phyloP scores from a whole-genome alignment of 192 early-diverging fungal genomes.

The Coemansia sp. region DNA sequence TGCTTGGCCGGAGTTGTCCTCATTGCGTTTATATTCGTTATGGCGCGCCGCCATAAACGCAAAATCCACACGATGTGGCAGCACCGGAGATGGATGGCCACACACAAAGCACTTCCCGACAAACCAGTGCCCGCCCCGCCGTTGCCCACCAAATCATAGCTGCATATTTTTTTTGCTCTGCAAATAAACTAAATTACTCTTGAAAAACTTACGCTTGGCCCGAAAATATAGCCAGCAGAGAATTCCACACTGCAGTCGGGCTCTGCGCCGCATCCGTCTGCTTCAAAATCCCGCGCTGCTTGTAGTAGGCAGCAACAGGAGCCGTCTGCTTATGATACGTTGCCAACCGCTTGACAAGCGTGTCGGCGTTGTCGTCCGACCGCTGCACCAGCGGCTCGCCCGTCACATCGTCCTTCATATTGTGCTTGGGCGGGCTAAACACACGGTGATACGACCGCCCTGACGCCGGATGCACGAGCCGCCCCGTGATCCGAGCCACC shows the following conservation, averaged over 20 bases:
- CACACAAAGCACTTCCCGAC: conserved; percentile 46
- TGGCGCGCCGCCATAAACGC: conserved; percentile 46
- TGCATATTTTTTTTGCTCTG: background rate
- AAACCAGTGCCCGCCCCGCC: conserved; percentile 49
- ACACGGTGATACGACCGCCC: conserved; percentile 97
- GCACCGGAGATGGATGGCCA: conserved; percentile 42
- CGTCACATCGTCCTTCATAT: conserved; percentile 92
- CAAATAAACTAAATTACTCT: background rate
- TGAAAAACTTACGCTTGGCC: conserved; percentile 24
- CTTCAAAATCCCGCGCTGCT: conserved; percentile 88
- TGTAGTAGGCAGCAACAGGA: conserved; percentile 89
- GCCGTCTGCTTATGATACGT: conserved; percentile 82
- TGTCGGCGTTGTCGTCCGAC: conserved; percentile 94
- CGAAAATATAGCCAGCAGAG: conserved; percentile 85
- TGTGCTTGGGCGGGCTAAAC: conserved; percentile 93
- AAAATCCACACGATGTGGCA: conserved; percentile 28
- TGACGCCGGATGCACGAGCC: conserved; percentile 89
- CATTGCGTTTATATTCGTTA: conserved; percentile 33
- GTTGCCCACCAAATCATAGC: conserved; percentile 27
- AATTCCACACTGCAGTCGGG: conserved; percentile 86
- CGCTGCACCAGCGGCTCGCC: conserved; percentile 97
- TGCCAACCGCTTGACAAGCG: conserved; percentile 88
- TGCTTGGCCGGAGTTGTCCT: conserved; percentile 35
- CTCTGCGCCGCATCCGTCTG: conserved; percentile 91
- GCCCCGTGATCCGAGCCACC: conserved; percentile 94